A percentile compares a stretch with the other conserved stretches of the same genome.
Evolutionary conservation across 768 basidiomycete species (phyloP).

Genomic region (Tylopilus felleus): DNA sequence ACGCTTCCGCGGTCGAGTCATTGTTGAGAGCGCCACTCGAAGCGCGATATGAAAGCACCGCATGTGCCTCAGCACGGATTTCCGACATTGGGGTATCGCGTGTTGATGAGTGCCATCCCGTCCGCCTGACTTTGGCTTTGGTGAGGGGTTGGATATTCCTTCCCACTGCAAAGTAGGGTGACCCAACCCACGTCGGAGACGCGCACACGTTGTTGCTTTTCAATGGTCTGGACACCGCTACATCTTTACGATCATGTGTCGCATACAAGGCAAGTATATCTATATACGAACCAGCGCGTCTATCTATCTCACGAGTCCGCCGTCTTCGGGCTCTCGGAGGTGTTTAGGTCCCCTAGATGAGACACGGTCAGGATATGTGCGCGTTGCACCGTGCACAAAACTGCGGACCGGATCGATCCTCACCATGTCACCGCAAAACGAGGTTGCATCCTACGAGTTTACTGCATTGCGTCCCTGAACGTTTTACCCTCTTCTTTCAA

Average conservation of each 20-base stretch:
- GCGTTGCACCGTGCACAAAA: neutral
- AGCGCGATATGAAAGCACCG: neutral
- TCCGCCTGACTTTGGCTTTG: neutral
- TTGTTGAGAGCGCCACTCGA: neutral
- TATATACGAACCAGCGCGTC: neutral
- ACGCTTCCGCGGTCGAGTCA: neutral
- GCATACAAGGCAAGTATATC: neutral
- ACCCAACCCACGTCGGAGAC: neutral
- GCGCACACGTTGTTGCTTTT: neutral
- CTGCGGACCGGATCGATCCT: conserved; percentile 3
- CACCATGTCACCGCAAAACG: neutral
- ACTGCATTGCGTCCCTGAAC: neutral
- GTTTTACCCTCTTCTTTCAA: neutral
- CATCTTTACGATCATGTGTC: neutral
- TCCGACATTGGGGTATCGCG: neutral
- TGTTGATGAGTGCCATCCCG: conserved; percentile 9
- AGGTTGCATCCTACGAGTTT: neutral
- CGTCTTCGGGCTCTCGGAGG: neutral
- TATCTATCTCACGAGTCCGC: neutral
- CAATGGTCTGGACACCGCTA: neutral
- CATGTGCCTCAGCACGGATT: neutral
- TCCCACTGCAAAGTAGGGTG: too few relatives aligned
- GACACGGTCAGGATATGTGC: neutral
- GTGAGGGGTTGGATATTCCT: too few relatives aligned
- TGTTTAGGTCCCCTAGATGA: neutral